phyloP scores from a whole-genome alignment of 768 basidiomycete species.

The Hypsizygus marmoreus region DNA sequence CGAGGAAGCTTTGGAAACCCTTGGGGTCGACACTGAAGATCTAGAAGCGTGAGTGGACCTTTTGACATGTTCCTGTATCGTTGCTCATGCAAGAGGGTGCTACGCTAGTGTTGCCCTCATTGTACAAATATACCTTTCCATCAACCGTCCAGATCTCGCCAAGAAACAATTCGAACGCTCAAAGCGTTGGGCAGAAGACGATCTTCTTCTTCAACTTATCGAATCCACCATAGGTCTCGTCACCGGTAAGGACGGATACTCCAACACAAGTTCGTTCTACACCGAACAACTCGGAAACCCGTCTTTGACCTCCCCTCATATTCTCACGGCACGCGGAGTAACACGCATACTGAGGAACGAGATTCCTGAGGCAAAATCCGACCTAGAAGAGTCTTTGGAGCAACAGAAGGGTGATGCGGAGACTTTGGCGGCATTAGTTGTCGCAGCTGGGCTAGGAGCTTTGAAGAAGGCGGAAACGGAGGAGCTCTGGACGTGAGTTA shows the following conservation, averaged over 20 bases:
- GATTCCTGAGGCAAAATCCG: constrained; percentile 73
- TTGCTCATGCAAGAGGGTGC: constrained; percentile 1
- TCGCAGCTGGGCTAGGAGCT: constrained; percentile 61
- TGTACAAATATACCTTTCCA: constrained; percentile 88
- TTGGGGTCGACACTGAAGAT: constrained; percentile 74
- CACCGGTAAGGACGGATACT: constrained; percentile 71
- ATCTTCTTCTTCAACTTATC: constrained; percentile 84
- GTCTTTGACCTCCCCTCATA: constrained; percentile 68
- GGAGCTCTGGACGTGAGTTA: constrained; percentile 68
- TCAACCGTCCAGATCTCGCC: constrained; percentile 84
- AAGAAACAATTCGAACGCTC: constrained; percentile 83
- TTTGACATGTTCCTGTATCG: neutral
- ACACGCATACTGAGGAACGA: constrained; percentile 79
- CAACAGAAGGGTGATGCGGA: constrained; percentile 64
- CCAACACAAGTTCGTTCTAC: constrained; percentile 63
- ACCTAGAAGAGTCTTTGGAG: constrained; percentile 72
- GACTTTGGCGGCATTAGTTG: constrained; percentile 65
- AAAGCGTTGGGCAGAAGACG: constrained; percentile 86
- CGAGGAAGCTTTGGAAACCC: constrained; percentile 90
- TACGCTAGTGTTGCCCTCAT: constrained; percentile 70
- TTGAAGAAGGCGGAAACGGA: constrained; percentile 65
- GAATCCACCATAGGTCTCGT: constrained; percentile 81
- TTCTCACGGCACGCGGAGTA: constrained; percentile 79
- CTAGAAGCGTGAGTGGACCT: constrained; percentile 79
- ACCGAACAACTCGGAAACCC: constrained; percentile 85